These are phyloP conservation scores for Nannizziopsis arthrosporioides DNA, from an alignment of 2,329 filamentous ascomycete species.

Conservation along the genomic window DNA sequence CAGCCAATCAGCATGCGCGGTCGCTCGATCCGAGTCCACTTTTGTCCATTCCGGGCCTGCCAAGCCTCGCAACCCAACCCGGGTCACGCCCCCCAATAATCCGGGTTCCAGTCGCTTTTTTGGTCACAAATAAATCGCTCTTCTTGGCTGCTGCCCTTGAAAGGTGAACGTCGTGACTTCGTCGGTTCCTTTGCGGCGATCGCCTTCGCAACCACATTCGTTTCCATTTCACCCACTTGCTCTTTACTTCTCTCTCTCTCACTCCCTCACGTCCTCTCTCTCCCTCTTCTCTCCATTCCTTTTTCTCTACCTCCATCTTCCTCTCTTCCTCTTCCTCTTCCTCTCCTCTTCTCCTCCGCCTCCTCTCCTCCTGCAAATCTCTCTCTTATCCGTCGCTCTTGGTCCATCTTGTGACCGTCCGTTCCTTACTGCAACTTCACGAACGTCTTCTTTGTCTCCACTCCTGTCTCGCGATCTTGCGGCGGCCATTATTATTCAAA, in stretches of 20 bases:
- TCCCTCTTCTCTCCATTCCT: conserved; percentile 4
- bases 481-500: background rate
- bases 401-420: conserved; percentile 30
- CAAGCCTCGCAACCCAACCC: background rate
- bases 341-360: conserved; percentile 13
- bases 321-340: conserved; percentile 13
- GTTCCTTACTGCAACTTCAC: conserved; percentile 24
- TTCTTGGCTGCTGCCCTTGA: background rate
- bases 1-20: conserved; percentile 1
- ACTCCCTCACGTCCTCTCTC: conserved; percentile 3
- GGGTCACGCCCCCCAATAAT: conserved; percentile 4
- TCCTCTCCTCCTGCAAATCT: conserved; percentile 13
- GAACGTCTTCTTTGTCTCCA: conserved; percentile 5
- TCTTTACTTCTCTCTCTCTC: background rate
- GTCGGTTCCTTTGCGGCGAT: background rate
- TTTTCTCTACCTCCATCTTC: conserved; percentile 11
- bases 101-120: background rate
- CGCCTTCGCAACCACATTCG: background rate
- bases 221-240: background rate
- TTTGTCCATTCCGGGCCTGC: background rate
- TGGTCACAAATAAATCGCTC: too few species aligned
- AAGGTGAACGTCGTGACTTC: too few species aligned
- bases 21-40: background rate
- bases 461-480: background rate
- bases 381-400: conserved; percentile 12